Evolutionary conservation across 2,329 filamentous ascomycete genomes (phyloP).

Genomic region (Cladorrhinum sp.): DNA sequence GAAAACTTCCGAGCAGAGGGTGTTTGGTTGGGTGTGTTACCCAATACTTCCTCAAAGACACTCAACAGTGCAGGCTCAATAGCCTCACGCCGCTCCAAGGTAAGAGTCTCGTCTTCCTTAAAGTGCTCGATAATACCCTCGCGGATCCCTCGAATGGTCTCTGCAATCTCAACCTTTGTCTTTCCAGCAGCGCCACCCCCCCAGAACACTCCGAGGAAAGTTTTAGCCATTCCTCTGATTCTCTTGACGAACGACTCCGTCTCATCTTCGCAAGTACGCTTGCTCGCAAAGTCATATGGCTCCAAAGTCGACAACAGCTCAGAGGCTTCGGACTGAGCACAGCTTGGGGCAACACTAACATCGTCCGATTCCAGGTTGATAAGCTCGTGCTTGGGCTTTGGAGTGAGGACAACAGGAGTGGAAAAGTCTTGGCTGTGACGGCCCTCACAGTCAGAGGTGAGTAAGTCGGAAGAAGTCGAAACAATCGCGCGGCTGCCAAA

Average conservation of each 20-base stretch:
- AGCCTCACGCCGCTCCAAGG: not conserved
- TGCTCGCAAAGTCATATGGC: not conserved
- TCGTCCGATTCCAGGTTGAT: not conserved
- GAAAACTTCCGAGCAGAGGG: not conserved
- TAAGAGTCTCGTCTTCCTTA: not conserved
- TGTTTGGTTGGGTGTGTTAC: not conserved
- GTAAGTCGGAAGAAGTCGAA: not conserved
- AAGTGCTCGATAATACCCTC: not conserved
- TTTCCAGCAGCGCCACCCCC: not conserved
- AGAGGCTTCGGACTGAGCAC: not conserved
- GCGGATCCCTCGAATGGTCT: not conserved
- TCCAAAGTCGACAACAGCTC: conserved; percentile 4
- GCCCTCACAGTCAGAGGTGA: not conserved
- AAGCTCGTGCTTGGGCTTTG: not conserved
- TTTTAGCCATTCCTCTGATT: not conserved
- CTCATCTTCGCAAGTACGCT: not conserved
- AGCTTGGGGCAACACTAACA: not conserved
- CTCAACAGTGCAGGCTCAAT: not conserved
- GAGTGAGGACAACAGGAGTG: not conserved
- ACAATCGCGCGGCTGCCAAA: not conserved
- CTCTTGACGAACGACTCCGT: not conserved
- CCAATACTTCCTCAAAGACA: not conserved
- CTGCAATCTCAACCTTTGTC: not conserved
- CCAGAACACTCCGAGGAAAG: not conserved
- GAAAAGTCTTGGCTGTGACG: not conserved